Base-by-base conservation (phyloP, 805 yeast genomes). In the Hanseniaspora thailandica region DNA sequence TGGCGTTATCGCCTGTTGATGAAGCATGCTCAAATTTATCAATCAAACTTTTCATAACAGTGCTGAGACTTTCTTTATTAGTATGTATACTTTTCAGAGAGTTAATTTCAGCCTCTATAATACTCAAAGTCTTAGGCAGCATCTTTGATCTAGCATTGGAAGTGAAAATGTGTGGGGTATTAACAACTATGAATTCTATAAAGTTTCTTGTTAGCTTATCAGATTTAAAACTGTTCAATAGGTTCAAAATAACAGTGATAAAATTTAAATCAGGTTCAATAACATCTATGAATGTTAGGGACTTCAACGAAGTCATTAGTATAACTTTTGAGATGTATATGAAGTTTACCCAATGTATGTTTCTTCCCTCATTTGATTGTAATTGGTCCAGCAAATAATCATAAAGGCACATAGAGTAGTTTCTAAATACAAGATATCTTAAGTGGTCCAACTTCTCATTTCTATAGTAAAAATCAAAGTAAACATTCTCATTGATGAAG, bases 381-480 rank as follows among this genome's bases (percentile, higher is more conserved):
- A 57, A 62, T 46, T 50, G 57, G 52, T 55, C 62, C 30, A 60
- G 57, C 4, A 70, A 56, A 40, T 67, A 71, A 5, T 66, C 64
- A 35, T 84, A 73, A 56, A 80, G 76, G 31, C 86, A 72, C 59
- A 86, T 74, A 0, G 95, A 96, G 55, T 95, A 70, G 62, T 90
- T 93, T 58, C 96, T 75, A 62, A 80, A 80, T 1, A 84, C 82
- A 59, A 93, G 70, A 61, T 85, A 88, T 49, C 95, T 75, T 33
- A 93, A 70, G 10, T 81, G 76, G 58, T 82, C 80, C 23, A 89
- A 13, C 13, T 48, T 48, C 15, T 48, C 52, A 34, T 44, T 33
- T 34, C 52, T 48, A n/a, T 48, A 48, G 7, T 35, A 40, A 41
- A 48, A 48, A 10, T 26, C 20, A 40, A 48, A 48, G 34, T 26